Evolutionary conservation across 495 filamentous ascomycete species (phyloP).

Genomic region (Glarea lozoyensis): DNA sequence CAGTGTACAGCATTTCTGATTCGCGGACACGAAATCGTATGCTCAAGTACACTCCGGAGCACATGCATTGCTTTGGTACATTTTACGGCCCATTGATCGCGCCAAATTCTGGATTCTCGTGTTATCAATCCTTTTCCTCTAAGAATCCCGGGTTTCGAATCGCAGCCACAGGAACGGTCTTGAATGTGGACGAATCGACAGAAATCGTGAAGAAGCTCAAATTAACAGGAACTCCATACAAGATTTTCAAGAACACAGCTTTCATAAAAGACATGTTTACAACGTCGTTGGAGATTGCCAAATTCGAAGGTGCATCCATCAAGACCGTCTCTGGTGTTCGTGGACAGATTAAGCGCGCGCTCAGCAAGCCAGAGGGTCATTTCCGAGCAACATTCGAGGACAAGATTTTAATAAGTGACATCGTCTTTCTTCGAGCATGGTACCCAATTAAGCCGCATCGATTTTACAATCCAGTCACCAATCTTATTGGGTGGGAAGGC

Average conservation of each 20-base stretch:
- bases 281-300: constrained; percentile 83
- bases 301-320: constrained; percentile 94
- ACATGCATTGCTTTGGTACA: constrained; percentile 95
- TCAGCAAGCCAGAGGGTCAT: constrained; percentile 85
- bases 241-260: constrained; percentile 98
- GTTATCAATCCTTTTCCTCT: constrained; percentile 83
- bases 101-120: constrained; percentile 91
- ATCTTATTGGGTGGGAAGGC: constrained; percentile 75
- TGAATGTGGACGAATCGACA: constrained; percentile 84
- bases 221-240: constrained; percentile 81
- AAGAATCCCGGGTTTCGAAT: constrained; percentile 88
- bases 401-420: constrained; percentile 93
- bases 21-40: constrained; percentile 88
- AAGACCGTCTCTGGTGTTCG: constrained; percentile 91
- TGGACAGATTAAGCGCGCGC: constrained; percentile 90
- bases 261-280: constrained; percentile 99
- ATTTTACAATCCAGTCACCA: constrained; percentile 95
- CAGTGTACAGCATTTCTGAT: constrained; percentile 91
- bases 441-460: constrained; percentile 88
- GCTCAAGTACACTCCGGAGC: constrained; percentile 91
- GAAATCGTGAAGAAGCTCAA: constrained; percentile 99
- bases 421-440: constrained; percentile 93
- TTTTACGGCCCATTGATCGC: constrained; percentile 93
- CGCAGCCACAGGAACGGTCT: constrained; percentile 84
- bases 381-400: constrained; percentile 97